Base-by-base conservation (phyloP, 192 early-diverging fungal genomes). In the Coemansia sp. region DNA sequence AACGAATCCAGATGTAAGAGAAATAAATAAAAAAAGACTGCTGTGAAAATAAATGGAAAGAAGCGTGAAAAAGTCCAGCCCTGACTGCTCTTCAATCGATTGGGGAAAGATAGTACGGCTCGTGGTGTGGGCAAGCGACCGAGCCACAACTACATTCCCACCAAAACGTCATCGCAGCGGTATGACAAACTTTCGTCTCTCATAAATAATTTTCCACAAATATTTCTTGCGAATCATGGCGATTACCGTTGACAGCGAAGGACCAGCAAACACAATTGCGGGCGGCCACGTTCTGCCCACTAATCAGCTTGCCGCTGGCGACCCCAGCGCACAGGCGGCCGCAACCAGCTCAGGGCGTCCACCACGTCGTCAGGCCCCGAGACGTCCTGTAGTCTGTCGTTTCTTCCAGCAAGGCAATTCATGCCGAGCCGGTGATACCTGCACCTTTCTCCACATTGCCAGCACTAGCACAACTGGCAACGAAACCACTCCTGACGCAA, bases 401-500 rank as follows among this genome's bases (percentile, higher is more conserved):
- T 82, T 67, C 60, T 72, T 82, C 48, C 71, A 67, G 32, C 61
- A 71, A 20, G 69, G 65, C 15, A 62, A 65, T 10, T 62, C 48
- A 17, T 82, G 80, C 38, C 40, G 67, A 4, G 65, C 55, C 39
- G 80, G 80, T 22, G 63, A 76, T 29, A 59, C 56, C 5, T 82
- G 80, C 63, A 61, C 32, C 10, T 82, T 82, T 44, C 42, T 71
- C 50, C 80, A 76, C 65, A 72, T 70, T 13, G 22, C 38, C 31
- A 44, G 19, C 60, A n/a, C 36, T 44, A 7, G 20, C 61, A 24
- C 39, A 12, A 12, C 17, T 38, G 29, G 29, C 34, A 48, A 15
- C 38, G 29, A 41, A 22, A 46, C 34, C 15, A 39, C 12, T n/a
- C 44, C 41, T 15, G 29, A 7, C 32, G 36, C 46, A 50, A 6